phyloP scores from a whole-genome alignment of 2,329 filamentous ascomycete species.

The Microdochium paspali region DNA sequence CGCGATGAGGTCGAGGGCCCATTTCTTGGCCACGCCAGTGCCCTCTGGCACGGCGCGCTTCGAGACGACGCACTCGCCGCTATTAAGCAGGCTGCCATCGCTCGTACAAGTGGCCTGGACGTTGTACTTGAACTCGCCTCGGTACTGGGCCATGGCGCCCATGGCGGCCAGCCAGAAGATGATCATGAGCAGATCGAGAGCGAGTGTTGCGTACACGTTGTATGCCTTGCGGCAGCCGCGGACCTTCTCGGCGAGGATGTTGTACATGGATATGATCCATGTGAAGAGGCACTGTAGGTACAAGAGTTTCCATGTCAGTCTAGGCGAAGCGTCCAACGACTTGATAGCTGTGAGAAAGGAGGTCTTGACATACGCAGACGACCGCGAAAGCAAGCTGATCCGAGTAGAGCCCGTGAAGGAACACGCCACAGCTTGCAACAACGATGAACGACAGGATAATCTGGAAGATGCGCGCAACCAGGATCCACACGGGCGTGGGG shows the following conservation, averaged over 20 bases:
- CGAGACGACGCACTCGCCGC: conserved; percentile 23
- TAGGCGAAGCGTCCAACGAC: background rate
- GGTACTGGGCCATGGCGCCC: conserved; percentile 27
- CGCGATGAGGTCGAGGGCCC: conserved; percentile 24
- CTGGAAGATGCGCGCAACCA: conserved; percentile 28
- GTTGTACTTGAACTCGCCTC: conserved; percentile 22
- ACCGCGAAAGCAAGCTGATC: conserved; percentile 29
- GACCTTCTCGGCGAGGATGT: conserved; percentile 29
- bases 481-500: conserved; percentile 31
- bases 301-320: background rate
- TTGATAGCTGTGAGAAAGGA: no score
- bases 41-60: conserved; percentile 8
- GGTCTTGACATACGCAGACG: conserved; percentile 29
- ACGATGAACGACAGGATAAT: conserved; percentile 30
- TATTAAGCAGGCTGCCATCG: conserved; percentile 29
- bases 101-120: conserved; percentile 20
- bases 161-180: conserved; percentile 37
- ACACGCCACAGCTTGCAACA: conserved; percentile 28
- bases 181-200: conserved; percentile 31
- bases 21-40: conserved; percentile 22
- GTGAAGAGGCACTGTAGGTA: conserved; percentile 30
- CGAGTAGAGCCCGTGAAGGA: conserved; percentile 29
- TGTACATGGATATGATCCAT: conserved; percentile 32
- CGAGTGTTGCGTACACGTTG: conserved; percentile 33
- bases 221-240: conserved; percentile 23